Evolutionary conservation across 345 rosid genomes (phyloP).

Genomic region (Eucalyptus melliodora): DNA sequence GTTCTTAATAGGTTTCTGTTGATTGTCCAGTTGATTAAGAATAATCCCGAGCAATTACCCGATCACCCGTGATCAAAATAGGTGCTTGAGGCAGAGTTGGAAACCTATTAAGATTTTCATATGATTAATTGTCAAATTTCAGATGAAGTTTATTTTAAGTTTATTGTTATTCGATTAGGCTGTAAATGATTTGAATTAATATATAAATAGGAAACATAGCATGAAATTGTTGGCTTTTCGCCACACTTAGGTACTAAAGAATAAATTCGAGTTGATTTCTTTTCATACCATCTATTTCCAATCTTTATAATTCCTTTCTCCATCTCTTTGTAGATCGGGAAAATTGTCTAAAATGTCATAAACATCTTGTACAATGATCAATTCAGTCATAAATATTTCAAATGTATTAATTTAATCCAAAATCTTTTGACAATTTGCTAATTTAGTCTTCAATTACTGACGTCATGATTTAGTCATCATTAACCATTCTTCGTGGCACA

Average conservation of each 20-base stretch:
- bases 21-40: neutral
- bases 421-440: neutral
- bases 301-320: neutral
- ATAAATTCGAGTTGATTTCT: neutral
- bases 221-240: neutral
- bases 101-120: neutral
- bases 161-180: neutral
- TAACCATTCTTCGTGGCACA: no score
- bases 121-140: neutral
- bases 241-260: neutral
- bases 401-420: no score
- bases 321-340: neutral
- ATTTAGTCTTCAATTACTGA: neutral
- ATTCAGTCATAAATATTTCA: no score
- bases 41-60: neutral
- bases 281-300: neutral
- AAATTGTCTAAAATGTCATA: neutral
- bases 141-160: neutral
- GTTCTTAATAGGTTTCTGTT: neutral
- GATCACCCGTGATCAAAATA: neutral
- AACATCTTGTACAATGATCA: no score
- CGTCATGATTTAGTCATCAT: no score
- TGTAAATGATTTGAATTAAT: neutral
- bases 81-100: neutral
- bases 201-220: neutral